A percentile compares a stretch with the other conserved stretches of the same genome.
These are phyloP conservation scores for Carex myosuroides DNA, from an alignment of 176 grass and related monocot species.

Conservation along the genomic window DNA sequence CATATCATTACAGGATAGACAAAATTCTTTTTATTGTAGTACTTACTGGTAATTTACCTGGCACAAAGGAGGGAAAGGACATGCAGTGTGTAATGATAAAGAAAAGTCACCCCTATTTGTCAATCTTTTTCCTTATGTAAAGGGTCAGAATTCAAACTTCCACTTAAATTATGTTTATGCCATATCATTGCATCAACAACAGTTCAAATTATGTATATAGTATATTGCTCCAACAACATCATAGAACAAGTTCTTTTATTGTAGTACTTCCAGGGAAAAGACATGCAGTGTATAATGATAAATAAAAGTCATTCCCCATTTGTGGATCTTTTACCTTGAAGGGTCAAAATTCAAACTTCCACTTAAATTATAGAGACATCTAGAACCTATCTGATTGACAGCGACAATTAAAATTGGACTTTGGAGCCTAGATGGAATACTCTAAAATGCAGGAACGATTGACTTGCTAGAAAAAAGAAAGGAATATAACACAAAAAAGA, in stretches of 20 bases:
- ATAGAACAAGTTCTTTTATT: neutral
- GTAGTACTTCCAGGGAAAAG: neutral
- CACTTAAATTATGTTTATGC: neutral
- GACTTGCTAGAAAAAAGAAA: neutral
- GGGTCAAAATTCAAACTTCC: neutral
- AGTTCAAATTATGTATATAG: neutral
- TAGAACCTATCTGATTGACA: neutral
- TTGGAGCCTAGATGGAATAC: neutral
- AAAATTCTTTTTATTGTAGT: neutral
- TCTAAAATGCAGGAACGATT: neutral
- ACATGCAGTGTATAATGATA: constrained; percentile 5
- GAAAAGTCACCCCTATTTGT: neutral
- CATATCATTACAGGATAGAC: neutral
- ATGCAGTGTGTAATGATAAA: constrained; percentile 12
- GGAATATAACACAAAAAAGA: neutral
- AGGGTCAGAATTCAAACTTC: neutral
- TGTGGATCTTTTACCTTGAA: constrained; percentile 1
- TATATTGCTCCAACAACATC: neutral
- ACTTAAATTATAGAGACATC: neutral
- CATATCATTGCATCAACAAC: neutral
- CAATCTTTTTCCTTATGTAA: neutral
- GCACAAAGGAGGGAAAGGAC: neutral
- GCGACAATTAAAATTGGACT: neutral
- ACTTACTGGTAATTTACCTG: neutral
- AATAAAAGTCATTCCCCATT: neutral